Conservation (phyloP, 257 asterid genomes). For the Ajuga chamaepitys region DNA sequence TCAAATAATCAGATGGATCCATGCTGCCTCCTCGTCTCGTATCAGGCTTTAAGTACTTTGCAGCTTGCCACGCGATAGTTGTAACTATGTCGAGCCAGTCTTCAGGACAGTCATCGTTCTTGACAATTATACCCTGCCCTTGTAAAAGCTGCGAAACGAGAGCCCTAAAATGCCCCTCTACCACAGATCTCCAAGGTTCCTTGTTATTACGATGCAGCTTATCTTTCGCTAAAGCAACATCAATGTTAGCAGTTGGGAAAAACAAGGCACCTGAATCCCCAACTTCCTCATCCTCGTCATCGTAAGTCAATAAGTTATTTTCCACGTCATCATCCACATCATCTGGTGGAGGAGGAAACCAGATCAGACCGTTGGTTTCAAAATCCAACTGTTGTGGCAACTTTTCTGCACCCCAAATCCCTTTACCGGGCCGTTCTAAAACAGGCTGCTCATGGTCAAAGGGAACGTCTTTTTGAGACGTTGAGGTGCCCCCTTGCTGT, state of each 20-base stretch:
- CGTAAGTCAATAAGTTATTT: slow-evolving; percentile 51
- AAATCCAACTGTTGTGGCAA: slow-evolving; percentile 48
- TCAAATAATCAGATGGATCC: slow-evolving; percentile 91
- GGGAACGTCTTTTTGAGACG: slow-evolving; percentile 30
- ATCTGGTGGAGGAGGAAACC: slow-evolving; percentile 90
- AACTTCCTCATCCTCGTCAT: slow-evolving; percentile 75
- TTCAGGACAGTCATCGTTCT: slow-evolving; percentile 35
- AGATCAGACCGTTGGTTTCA: slow-evolving; percentile 63
- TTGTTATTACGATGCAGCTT: slow-evolving; percentile 37
- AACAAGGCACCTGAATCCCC: slow-evolving; percentile 41
- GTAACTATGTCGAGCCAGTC: slow-evolving; percentile 78
- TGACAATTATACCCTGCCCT: slow-evolving; percentile 47
- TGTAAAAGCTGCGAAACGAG: slow-evolving; percentile 82
- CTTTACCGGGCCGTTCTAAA: slow-evolving; percentile 50
- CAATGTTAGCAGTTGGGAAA: slow-evolving; percentile 33
- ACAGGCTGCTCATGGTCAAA: slow-evolving; percentile 47
- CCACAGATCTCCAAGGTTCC: slow-evolving; percentile 49
- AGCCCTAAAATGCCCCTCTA: slow-evolving; percentile 83
- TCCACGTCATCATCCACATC: slow-evolving; percentile 47
- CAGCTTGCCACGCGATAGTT: slow-evolving; percentile 78
- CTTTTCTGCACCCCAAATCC: slow-evolving; percentile 32
- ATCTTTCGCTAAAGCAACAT: slow-evolving; percentile 32
- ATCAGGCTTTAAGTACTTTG: slow-evolving; percentile 81
- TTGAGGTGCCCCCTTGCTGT: slow-evolving; percentile 48
- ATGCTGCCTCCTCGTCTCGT: slow-evolving; percentile 96